Percentiles rank a stretch among this genome's conserved stretches.
Conservation (phyloP, 2,329 filamentous ascomycete species). For the Coniochaeta ligniaria region DNA sequence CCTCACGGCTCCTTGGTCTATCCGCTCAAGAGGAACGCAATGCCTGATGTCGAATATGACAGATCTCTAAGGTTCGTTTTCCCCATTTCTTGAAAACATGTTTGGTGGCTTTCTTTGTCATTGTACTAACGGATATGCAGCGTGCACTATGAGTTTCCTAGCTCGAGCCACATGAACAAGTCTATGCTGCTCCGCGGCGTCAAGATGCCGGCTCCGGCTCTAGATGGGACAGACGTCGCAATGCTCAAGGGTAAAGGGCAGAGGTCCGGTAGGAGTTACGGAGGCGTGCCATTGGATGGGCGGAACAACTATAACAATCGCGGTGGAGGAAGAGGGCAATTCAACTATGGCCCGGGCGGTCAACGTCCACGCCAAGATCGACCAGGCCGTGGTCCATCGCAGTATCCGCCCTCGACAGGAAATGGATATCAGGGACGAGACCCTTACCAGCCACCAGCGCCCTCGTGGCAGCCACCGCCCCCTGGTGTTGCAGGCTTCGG, state of each 20-base stretch:
- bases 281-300: conserved; percentile 39
- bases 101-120: not conserved
- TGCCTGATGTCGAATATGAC: conserved; percentile 78
- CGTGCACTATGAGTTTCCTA: conserved; percentile 80
- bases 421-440: conserved; percentile 10
- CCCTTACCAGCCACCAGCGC: conserved; percentile 17
- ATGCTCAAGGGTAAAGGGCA: conserved; percentile 59
- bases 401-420: conserved; percentile 1
- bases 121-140: conserved; percentile 37
- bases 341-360: conserved; percentile 40
- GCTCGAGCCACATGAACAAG: conserved; percentile 68
- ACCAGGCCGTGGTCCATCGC: conserved; percentile 3
- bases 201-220: conserved; percentile 60
- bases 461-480: conserved; percentile 34
- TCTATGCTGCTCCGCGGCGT: conserved; percentile 89
- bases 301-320: conserved; percentile 36
- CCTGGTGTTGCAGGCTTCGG: conserved; percentile 36
- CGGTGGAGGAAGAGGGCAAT: conserved; percentile 38
- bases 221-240: conserved; percentile 72
- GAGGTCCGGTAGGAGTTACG: conserved; percentile 60
- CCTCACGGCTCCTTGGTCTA: conserved; percentile 77
- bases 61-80: conserved; percentile 69
- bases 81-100: not conserved
- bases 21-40: conserved; percentile 62
- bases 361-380: conserved; percentile 11